Conservation (phyloP, 2,329 filamentous ascomycete species). For the Scedosporium apiospermum region DNA sequence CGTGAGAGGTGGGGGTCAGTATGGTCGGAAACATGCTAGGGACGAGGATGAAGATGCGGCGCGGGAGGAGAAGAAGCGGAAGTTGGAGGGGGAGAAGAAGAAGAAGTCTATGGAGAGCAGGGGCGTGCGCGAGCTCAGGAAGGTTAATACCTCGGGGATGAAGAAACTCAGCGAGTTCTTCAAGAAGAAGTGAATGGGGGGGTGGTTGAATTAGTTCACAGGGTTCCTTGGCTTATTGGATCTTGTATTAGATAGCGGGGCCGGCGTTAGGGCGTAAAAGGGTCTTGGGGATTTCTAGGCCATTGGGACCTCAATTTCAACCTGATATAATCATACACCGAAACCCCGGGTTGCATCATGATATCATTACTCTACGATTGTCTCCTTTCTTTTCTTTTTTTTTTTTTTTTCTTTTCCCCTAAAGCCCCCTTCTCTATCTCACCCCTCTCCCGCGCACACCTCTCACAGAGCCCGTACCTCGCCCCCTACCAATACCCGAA, state of each 20-base stretch:
- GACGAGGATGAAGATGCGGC: conserved; percentile 60
- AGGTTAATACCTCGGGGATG: conserved; percentile 89
- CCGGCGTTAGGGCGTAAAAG: not conserved
- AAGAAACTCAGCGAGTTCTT: conserved; percentile 97
- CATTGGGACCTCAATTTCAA: not conserved
- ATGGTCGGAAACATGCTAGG: conserved; percentile 55
- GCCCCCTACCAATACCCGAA: conserved; percentile 23
- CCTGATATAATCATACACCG: not conserved
- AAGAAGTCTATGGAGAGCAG: conserved; percentile 66
- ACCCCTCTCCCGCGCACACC: not conserved
- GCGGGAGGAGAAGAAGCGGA: conserved; percentile 70
- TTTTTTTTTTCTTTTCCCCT: not conserved
- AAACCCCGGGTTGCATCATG: not conserved
- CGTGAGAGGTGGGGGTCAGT: conserved; percentile 58
- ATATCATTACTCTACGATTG: not conserved
- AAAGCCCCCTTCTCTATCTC: not conserved
- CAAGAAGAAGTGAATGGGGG: conserved; percentile 55
- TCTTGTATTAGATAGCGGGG: not conserved
- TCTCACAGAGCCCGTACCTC: not conserved
- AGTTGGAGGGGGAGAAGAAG: conserved; percentile 81
- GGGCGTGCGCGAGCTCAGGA: conserved; percentile 72
- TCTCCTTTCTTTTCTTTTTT: not conserved
- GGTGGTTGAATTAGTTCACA: too few relatives aligned
- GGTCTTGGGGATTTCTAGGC: not conserved
- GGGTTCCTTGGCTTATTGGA: not conserved